Evolutionary conservation across 176 grass and related monocot species (phyloP).

Genomic region (Olyra latifolia): DNA sequence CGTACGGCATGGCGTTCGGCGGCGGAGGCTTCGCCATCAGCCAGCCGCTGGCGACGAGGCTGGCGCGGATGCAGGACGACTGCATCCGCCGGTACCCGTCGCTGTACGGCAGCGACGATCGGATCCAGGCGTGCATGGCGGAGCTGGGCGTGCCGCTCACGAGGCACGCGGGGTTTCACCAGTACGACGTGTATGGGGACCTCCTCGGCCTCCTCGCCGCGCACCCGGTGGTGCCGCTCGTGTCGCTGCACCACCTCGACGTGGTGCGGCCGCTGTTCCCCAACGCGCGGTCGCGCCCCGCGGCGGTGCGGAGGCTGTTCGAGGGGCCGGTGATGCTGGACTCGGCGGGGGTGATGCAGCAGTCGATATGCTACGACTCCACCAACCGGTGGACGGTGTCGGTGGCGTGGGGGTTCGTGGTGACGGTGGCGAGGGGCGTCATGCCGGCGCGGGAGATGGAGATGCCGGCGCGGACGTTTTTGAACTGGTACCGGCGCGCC

Average conservation of each 20-base stretch:
- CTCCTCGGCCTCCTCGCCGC: slow-evolving; percentile 70
- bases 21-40: slow-evolving; percentile 93
- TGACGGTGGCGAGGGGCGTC: slow-evolving; percentile 51
- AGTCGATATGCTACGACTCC: slow-evolving; percentile 74
- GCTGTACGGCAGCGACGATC: slow-evolving; percentile 70
- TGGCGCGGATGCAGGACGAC: slow-evolving; percentile 56
- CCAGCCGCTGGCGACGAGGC: slow-evolving; percentile 50
- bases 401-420: slow-evolving; percentile 73
- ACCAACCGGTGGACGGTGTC: slow-evolving; percentile 59
- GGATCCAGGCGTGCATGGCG: slow-evolving; percentile 84
- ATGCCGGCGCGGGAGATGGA: slow-evolving; percentile 80
- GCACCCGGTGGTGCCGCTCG: slow-evolving; percentile 57
- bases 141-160: slow-evolving; percentile 70
- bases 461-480: slow-evolving; percentile 63
- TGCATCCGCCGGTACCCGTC: slow-evolving; percentile 64
- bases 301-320: slow-evolving; percentile 55
- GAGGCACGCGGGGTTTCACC: slow-evolving; percentile 66
- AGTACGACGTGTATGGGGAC: slow-evolving; percentile 74
- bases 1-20: slow-evolving; percentile 90
- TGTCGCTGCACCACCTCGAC: slow-evolving; percentile 76
- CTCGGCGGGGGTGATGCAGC: slow-evolving; percentile 59
- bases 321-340: slow-evolving; percentile 58
- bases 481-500: slow-evolving; percentile 66
- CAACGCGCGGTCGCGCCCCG: slow-evolving; percentile 13
- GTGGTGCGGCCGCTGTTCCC: slow-evolving; percentile 72